Base-by-base conservation (phyloP, 192 early-diverging fungal species). In the Kickxella alabastrina region DNA sequence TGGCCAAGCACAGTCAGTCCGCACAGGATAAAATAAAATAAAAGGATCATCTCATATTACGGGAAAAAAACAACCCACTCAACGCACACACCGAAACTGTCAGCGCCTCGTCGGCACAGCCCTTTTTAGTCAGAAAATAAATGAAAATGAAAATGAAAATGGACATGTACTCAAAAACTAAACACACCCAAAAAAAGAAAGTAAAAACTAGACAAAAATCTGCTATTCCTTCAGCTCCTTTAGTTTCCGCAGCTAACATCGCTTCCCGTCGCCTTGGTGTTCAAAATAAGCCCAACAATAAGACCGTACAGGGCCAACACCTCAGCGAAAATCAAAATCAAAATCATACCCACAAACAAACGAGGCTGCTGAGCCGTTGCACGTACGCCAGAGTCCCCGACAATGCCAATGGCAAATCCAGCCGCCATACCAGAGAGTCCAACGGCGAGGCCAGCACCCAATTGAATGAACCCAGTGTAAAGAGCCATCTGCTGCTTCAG, bases 341-440 rank as follows among this genome's bases (percentile, higher is more conserved):
- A 70, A 72, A 88, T 84, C 85, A 89, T 87, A 65, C 91, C 84
- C 53, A 95, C 88, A 60, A 85, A 92, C 48, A 91, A 62, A 42
- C 85, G 75, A 27, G 83, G 84, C 77, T 91, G 86, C 69, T 90
- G 87, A 49, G 82, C 85, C 55, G 82, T 84, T 15, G 83, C 87
- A 45, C 92, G 83, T 15, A 92, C 90, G 52, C 92, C 88, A 15
- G 87, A 82, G 59, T 94, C 92, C 49, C 92, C 92, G 19, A 89
- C 90, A 60, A 91, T 86, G 45, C 92, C 92, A 59, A 94, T 90
- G 25, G 92, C 88, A 72, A 90, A 92, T 19, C 92, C 92, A 32
- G 90, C 90, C 32, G 92, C 92, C 70, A 94, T 77, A 21, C 89
- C 90, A 21, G 84, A 79, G 25, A 93, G 68, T 49, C 91, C 91